Evolutionary conservation across 2,329 filamentous ascomycete genomes (phyloP), one percentile per base, ranked within the genome.

Genomic region (Blastomyces silverae): DNA sequence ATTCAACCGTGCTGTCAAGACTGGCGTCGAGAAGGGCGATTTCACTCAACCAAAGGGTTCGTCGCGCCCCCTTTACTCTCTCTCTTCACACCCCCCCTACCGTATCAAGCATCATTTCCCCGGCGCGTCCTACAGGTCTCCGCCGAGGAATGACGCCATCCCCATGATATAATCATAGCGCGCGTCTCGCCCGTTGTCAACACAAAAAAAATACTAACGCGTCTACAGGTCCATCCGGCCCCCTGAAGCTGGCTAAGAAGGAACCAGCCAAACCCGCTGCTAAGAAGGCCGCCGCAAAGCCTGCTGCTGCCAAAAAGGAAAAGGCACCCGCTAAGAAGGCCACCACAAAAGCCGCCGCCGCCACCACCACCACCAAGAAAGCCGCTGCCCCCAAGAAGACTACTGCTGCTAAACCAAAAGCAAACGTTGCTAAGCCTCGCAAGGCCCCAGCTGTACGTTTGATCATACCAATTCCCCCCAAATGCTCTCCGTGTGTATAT

Each of bases 191-290:
- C 62, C 57, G 34, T 20, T 50, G 61, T 63, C 31, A 48, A 44
- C 39, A 60, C 48, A 53, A 50, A 48, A 7, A 60, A 63, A 62
- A 6, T 4, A 66, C 73, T 77, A 67, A 78, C 74, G 69, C 71
- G 69, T 71, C 66, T 63, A 48, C 66, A 92, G 89, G 89, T 73
- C 84, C 91, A 66, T 96, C 92, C 69, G 92, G 92, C 67, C 89
- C 91, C 70, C 91, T 94, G 79, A 96, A 96, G 88, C 88, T 96
- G 66, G 89, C 89, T 66, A 93, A 93, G 87, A 92, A 91, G 83
- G 83, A 85, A 64, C 65, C 76, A 42, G 50, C 77, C 67, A 78
- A 79, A 62, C n/a, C 71, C 28, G 68, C 71, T 69, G 73, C 75
- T 56, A 70, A 75, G 56, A 55, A 63, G 25, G 52, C 50, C 15